Base-by-base conservation (phyloP, 2,329 filamentous ascomycete genomes). In the Penicillium sp. region DNA sequence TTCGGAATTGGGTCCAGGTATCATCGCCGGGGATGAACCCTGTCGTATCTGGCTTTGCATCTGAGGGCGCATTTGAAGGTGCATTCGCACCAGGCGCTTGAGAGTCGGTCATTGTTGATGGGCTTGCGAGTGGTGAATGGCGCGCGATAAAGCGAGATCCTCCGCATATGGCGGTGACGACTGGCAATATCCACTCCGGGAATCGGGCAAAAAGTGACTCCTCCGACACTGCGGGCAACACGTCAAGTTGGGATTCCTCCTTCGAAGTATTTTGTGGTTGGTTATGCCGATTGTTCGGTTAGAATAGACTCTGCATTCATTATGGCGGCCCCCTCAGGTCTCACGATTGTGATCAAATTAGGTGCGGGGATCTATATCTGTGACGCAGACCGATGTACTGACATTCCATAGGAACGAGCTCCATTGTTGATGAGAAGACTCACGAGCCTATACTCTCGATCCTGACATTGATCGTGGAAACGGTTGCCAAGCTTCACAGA, bases 341-440 rank as follows among this genome's bases (percentile, higher is more conserved):
- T 74, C 18, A 75, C 70, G 18, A 68, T 75, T 47, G 71, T 75
- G 50, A 75, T 75, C 50, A 75, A 75, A 60, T 53, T 75, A 56
- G 72, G 72, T 74, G 67, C 66, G 68, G 63, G 62, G 63, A 60
- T 54, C 61, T 60, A 57, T 57, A 59, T 48, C 45, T 53, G 38
- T 9, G 40, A 41, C 60, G 46, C 53, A 18, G 38, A 45, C 13
- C 46, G 36, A 45, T 46, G 24, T 53, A 55, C 56, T 65, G 55
- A 68, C 54, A 54, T 59, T 39, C 46, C 55, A 56, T 64, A 99
- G 94, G 94, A 66, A 97, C 94, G 44, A 97, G 92, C 74, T 97
- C 94, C n/a, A 97, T 99, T 64, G 92, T 99, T 61, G 91, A 97
- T 76, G 94, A 99, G 73, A 89, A 87, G 70, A 96, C 90, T 21